These are phyloP conservation scores for Cladosporium sp. DNA, from an alignment of 2,329 filamentous ascomycete species.

Conservation along the genomic window DNA sequence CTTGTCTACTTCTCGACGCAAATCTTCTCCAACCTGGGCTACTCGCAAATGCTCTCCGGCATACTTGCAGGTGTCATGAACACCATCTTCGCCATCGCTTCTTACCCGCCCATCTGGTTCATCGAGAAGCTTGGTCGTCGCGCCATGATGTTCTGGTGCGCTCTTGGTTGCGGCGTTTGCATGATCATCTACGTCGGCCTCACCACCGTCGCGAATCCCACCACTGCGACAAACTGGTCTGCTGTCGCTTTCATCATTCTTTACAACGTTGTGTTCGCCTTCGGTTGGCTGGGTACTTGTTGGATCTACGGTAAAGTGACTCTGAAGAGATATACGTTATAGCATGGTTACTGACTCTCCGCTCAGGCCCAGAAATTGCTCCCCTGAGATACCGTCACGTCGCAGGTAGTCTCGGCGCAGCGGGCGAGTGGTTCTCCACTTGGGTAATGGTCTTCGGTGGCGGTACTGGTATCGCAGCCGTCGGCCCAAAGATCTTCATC, in stretches of 20 bases:
- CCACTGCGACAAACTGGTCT: conserved; percentile 23
- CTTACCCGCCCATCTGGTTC: conserved; percentile 23
- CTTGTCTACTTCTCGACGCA: conserved; percentile 29
- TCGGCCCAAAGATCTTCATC: conserved; percentile 36
- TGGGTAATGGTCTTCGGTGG: conserved; percentile 35
- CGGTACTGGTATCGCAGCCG: conserved; percentile 30
- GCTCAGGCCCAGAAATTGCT: conserved; percentile 32
- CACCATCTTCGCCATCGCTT: conserved; percentile 27
- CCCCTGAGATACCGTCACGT: conserved; percentile 35
- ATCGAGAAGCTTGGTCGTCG: conserved; percentile 33
- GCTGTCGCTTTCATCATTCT: conserved; percentile 27
- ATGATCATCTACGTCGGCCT: conserved; percentile 28
- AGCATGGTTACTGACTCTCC: not conserved
- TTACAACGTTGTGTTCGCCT: conserved; percentile 27
- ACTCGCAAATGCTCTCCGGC: conserved; percentile 23
- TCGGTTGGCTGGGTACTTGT: conserved; percentile 30
- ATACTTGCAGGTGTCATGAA: conserved; percentile 28
- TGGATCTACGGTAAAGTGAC: conserved; percentile 30
- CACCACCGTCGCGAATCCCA: conserved; percentile 17
- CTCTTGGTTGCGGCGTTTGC: conserved; percentile 23
- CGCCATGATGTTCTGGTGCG: conserved; percentile 27
- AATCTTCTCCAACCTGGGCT: conserved; percentile 29
- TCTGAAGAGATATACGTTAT: no score
- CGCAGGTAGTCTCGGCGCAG: conserved; percentile 32
- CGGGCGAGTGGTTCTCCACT: conserved; percentile 35